phyloP scores from a whole-genome alignment of 768 basidiomycete species.

The Mycena kentingensis region DNA sequence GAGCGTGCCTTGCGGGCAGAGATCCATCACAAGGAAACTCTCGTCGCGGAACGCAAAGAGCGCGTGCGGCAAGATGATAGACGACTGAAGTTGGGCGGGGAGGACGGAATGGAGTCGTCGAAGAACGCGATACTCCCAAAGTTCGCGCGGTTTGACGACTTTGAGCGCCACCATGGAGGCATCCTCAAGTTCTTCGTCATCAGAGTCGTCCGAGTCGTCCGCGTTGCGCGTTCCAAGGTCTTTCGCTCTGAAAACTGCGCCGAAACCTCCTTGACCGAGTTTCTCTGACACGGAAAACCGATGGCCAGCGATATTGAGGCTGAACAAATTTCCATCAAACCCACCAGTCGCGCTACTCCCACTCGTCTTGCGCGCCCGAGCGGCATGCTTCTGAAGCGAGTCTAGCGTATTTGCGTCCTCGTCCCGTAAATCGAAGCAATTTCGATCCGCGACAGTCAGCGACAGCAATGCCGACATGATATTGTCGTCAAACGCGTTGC shows the following conservation, averaged over 20 bases:
- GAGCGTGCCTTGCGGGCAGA: slow-evolving; percentile 89
- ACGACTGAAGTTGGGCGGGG: slow-evolving; percentile 56
- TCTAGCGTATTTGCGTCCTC: slow-evolving; percentile 63
- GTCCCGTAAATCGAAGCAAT: slow-evolving; percentile 60
- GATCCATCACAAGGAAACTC: slow-evolving; percentile 85
- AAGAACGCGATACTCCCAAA: slow-evolving; percentile 93
- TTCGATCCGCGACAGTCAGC: slow-evolving; percentile 58
- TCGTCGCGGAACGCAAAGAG: slow-evolving; percentile 89
- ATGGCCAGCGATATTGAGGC: slow-evolving; percentile 63
- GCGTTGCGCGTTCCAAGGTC: slow-evolving; percentile 53
- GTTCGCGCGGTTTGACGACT: slow-evolving; percentile 81
- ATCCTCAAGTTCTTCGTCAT: slow-evolving; percentile 56
- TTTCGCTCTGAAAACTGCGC: slow-evolving; percentile 87
- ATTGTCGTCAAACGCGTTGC: slow-evolving; percentile 77
- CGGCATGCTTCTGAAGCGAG: slow-evolving; percentile 71
- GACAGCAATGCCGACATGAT: slow-evolving; percentile 68
- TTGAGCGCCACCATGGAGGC: slow-evolving; percentile 79
- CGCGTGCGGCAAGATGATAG: slow-evolving; percentile 75
- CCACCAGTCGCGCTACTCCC: slow-evolving; percentile 36
- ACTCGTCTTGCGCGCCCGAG: slow-evolving; percentile 48
- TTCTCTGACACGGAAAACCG: slow-evolving; percentile 78
- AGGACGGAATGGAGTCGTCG: slow-evolving; percentile 73
- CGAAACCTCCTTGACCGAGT: slow-evolving; percentile 96
- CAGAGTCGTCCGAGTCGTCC: slow-evolving; percentile 51
- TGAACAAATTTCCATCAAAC: slow-evolving; percentile 44